Conservation (phyloP, 1,139 yeast genomes). For the Geotrichum restrictum region DNA sequence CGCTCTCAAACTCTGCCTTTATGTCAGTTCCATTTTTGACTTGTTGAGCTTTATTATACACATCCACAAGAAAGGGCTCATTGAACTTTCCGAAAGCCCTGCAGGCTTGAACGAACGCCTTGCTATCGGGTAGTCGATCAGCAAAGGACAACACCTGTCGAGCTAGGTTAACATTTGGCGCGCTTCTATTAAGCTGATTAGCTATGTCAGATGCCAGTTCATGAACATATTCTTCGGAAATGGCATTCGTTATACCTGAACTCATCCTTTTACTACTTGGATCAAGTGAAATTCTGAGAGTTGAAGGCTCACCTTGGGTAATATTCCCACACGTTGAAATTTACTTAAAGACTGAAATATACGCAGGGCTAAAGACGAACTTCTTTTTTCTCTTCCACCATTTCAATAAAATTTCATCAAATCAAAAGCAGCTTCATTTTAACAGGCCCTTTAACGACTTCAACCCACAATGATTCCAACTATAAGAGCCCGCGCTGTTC, state of each 20-base stretch:
- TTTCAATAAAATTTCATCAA: constrained; percentile 10
- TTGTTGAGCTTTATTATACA: constrained; percentile 23
- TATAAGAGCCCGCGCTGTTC: not conserved
- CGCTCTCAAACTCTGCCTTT: constrained; percentile 8
- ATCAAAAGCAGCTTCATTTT: constrained; percentile 4
- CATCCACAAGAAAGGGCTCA: constrained; percentile 26
- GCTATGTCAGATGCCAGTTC: constrained; percentile 28
- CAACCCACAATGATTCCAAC: constrained; percentile 6
- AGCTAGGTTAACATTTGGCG: constrained; percentile 29
- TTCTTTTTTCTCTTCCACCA: constrained; percentile 2
- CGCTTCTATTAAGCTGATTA: constrained; percentile 30
- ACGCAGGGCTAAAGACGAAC: not conserved
- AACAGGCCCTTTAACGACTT: not conserved
- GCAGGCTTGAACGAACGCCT: constrained; percentile 32
- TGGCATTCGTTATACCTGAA: constrained; percentile 4
- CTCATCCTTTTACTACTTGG: constrained; percentile 3
- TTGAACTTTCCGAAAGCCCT: constrained; percentile 34
- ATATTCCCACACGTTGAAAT: not conserved
- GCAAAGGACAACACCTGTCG: constrained; percentile 30
- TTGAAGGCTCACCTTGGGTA: not conserved
- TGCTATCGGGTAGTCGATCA: constrained; percentile 22
- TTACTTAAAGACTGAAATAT: constrained; percentile 1
- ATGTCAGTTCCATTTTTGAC: constrained; percentile 1
- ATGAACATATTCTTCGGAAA: constrained; percentile 20
- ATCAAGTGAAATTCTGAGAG: constrained; percentile 4